phyloP scores from a whole-genome alignment of 2,329 filamentous ascomycete species.

The Phaeosphaeria sp. region DNA sequence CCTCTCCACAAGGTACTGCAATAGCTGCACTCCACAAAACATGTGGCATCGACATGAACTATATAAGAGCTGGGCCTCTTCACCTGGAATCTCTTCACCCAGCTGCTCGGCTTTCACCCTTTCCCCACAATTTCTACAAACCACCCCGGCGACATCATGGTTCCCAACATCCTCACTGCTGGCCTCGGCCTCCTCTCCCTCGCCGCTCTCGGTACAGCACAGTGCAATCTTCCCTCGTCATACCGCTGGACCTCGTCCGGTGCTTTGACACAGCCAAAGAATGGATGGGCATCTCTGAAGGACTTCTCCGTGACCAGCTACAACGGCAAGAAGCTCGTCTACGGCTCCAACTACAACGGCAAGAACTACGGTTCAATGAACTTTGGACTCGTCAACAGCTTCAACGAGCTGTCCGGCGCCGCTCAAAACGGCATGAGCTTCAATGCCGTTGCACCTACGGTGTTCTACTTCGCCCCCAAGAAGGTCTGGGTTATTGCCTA shows the following conservation, averaged over 20 bases:
- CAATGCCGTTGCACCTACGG: constrained; percentile 63
- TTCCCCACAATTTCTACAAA: not conserved
- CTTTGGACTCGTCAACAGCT: constrained; percentile 63
- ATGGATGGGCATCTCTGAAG: constrained; percentile 65
- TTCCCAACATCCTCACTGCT: constrained; percentile 6
- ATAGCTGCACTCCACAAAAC: not conserved
- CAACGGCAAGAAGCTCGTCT: constrained; percentile 67
- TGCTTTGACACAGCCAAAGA: constrained; percentile 59
- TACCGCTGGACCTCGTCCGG: constrained; percentile 64
- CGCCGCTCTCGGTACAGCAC: constrained; percentile 15
- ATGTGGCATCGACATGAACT: not conserved
- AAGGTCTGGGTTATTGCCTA: constrained; percentile 68
- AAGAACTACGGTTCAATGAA: constrained; percentile 63
- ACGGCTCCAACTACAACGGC: constrained; percentile 58
- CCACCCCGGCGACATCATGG: not conserved
- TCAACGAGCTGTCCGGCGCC: constrained; percentile 58
- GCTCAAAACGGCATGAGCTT: constrained; percentile 59
- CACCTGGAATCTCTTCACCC: not conserved
- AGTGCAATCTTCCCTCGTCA: constrained; percentile 61
- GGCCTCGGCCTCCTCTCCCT: constrained; percentile 17
- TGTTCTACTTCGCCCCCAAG: constrained; percentile 70
- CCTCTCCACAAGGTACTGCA: not conserved
- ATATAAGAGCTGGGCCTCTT: not conserved
- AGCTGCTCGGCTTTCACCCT: not conserved
- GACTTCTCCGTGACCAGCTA: constrained; percentile 65